phyloP scores from a whole-genome alignment of 2,329 filamentous ascomycete genomes.

The Diplodia corticola region DNA sequence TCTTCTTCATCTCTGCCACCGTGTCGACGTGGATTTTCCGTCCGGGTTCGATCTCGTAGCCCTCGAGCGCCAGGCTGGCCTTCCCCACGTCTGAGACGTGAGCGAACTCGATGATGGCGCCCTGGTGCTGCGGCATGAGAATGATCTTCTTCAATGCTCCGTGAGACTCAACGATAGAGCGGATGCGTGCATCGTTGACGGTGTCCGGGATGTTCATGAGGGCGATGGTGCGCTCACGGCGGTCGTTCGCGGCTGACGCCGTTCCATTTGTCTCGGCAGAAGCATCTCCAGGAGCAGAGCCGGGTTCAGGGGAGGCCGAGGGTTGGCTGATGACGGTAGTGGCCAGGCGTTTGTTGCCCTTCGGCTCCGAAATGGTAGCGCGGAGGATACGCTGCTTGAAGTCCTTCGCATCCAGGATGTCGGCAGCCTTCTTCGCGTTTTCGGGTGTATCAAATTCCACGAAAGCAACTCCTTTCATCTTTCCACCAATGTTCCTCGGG shows the following conservation, averaged over 20 bases:
- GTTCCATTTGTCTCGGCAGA: conserved; percentile 5
- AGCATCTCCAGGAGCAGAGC: conserved; percentile 28
- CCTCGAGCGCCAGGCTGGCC: conserved; percentile 55
- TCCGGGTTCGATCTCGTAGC: conserved; percentile 41
- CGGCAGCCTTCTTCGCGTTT: conserved; percentile 35
- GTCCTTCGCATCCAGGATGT: conserved; percentile 35
- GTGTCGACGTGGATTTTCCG: conserved; percentile 49
- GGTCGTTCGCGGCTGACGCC: conserved; percentile 37
- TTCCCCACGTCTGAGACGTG: conserved; percentile 71
- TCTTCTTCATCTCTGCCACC: conserved; percentile 51
- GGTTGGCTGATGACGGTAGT: conserved; percentile 62
- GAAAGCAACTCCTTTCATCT: conserved; percentile 76
- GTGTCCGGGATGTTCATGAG: conserved; percentile 89
- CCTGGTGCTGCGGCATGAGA: conserved; percentile 77
- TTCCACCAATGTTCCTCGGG: conserved; percentile 65
- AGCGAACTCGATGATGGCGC: conserved; percentile 81
- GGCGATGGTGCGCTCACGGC: conserved; percentile 68
- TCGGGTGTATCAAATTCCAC: conserved; percentile 67
- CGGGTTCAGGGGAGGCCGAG: conserved; percentile 20
- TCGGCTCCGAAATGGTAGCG: conserved; percentile 52
- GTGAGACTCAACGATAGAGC: conserved; percentile 67
- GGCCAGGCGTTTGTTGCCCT: conserved; percentile 67
- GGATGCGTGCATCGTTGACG: conserved; percentile 82
- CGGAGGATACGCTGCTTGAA: conserved; percentile 38
- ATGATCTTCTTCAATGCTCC: conserved; percentile 74